Conservation (phyloP, 2,329 filamentous ascomycete genomes). For the Byssochlamys sp. region DNA sequence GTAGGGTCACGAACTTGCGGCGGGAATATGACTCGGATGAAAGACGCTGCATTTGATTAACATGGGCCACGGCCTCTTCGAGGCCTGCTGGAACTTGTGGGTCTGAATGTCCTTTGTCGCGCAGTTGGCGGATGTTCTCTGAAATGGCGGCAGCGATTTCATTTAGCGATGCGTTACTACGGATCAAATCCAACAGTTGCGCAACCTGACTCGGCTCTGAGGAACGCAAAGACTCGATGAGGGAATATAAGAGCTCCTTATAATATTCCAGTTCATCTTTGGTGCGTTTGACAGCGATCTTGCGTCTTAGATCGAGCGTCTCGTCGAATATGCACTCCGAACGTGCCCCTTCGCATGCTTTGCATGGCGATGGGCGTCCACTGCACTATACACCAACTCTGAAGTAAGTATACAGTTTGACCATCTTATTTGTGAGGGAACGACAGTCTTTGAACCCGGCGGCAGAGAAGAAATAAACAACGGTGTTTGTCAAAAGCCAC, state of each 20-base stretch:
- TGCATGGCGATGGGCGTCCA: constrained; percentile 26
- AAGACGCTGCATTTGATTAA: background rate
- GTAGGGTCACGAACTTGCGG: constrained; percentile 1
- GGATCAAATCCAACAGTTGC: constrained; percentile 20
- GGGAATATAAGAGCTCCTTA: constrained; percentile 20
- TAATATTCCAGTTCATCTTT: constrained; percentile 26
- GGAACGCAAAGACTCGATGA: constrained; percentile 21
- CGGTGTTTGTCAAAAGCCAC: background rate
- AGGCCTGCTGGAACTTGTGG: background rate
- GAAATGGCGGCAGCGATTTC: constrained; percentile 17
- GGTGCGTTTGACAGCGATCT: constrained; percentile 27
- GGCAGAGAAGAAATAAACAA: background rate
- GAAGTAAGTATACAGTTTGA: constrained; percentile 1
- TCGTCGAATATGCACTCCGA: constrained; percentile 28
- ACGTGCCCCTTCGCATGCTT: constrained; percentile 21
- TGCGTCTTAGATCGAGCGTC: constrained; percentile 26
- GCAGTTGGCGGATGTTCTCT: background rate
- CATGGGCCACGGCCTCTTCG: background rate
- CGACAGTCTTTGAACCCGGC: background rate
- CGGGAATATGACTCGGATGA: background rate
- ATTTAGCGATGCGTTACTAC: constrained; percentile 15
- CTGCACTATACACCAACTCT: constrained; percentile 20
- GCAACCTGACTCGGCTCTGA: constrained; percentile 15
- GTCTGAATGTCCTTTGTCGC: background rate
- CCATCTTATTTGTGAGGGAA: background rate